Base-by-base conservation (phyloP, 148 eudicot species). In the Dianthus caryophyllus region DNA sequence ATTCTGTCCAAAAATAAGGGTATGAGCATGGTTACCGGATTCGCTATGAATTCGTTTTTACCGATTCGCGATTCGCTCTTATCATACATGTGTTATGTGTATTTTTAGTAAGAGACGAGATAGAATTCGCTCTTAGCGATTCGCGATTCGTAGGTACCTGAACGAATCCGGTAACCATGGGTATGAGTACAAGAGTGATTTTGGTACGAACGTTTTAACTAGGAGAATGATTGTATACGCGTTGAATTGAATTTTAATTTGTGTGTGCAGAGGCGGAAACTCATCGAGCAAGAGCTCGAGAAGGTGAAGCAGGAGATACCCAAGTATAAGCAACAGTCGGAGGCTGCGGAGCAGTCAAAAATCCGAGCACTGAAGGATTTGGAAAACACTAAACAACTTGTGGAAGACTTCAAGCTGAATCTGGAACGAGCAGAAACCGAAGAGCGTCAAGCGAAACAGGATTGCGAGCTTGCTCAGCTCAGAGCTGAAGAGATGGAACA, bases 391-490 rank as follows among this genome's bases (percentile, higher is more conserved):
- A 89, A 90, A 77, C 79, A 95, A 67, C 92, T 78, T 48, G 78
- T 93, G 43, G 98, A 93, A 74, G 98, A 90, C 70, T 59, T 93
- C 60, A 93, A 93, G 79, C 84, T 90, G 27, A 93, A 84, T 76
- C 87, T 93, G 0, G 98, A 93, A 78, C 82, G 91, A 70, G 92
- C 87, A 61, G 87, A 85, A 26, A 90, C 87, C 3, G 96, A 90
- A 78, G 98, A 93, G 70, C 80, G 79, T 24, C 96, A 93, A 72
- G 98, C 98, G 10, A 89, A 90, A 74, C 98, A 93, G 65, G 98
- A 93, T 69, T 81, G 96, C 18, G 98, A 89, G 71, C 95, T 93
- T 17, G 98, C 92, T 24, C 84, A 80, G 69, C 90, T 93, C 46
- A 80, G 98, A 73, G 90, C 86, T 4, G 90, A 85, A 79, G 98